Evolutionary conservation across 2,329 filamentous ascomycete genomes (phyloP), one percentile per base, ranked within the genome.

Genomic region (Stylonectria norvegica): DNA sequence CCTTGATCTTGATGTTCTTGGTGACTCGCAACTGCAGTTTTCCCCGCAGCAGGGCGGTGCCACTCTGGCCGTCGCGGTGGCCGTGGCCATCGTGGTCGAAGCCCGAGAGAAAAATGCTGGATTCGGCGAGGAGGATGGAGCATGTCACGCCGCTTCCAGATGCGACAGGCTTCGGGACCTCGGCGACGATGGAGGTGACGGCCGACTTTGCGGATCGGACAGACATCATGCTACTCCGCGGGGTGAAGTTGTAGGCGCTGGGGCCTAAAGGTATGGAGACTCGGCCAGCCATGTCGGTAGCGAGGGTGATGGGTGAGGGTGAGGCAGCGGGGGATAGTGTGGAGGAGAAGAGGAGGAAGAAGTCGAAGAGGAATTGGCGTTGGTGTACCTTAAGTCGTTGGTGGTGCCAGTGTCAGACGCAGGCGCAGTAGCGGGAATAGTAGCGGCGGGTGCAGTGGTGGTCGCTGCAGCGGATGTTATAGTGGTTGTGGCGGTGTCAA

Each of bases 1-100:
- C 85, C 70, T 95, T 96, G 52, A 98, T 83, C 67, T 98, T 98
- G 33, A 89, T 81, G 50, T 87, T 86, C 61, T 97, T 97, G 32
- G 86, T 83, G 10, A 97, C 78, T 44, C 84, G 84, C 27, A 98
- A 63, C 55, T 87, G 84, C 40, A 98, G 66, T 50, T 83, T 89
- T 14, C 93, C 93, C 40, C 93, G 79, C 11, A 98, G 73, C 59
- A 98, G 83, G 1, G 90, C 86, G 5, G 89, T 91, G 81, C 87
- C 43, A 80, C 87, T 40, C 61, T 69, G 52, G 3, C 76, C 74
- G 9, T 80, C 76, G 32, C 58, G 61, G 25, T 61, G 52, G 6
- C 65, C 61, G 52, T 76, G 73, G 34, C 83, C 79, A 42, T 82
- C 76, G 51, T 87, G 83, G 42, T 89, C 85, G 55, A 91, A 89